These are phyloP conservation scores for Sungouiozyma intestinalis DNA, from an alignment of 805 yeast genomes.

Conservation along the genomic window DNA sequence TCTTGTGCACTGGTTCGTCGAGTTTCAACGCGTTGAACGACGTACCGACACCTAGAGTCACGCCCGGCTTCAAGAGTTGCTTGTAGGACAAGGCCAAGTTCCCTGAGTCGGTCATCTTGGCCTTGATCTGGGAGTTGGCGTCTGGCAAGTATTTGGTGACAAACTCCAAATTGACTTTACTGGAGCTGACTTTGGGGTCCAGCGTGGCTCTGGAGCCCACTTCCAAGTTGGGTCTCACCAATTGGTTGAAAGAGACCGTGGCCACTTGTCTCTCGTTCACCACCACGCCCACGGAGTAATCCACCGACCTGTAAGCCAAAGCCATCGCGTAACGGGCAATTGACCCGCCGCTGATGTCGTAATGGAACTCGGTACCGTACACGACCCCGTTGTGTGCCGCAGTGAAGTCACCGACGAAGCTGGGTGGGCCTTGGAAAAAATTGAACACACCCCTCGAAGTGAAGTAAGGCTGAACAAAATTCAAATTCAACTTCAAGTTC, in stretches of 20 bases:
- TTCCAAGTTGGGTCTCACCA: slow-evolving; percentile 80
- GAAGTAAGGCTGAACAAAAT: slow-evolving; percentile 85
- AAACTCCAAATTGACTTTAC: slow-evolving; percentile 81
- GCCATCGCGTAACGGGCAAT: slow-evolving; percentile 90
- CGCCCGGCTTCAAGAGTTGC: slow-evolving; percentile 93
- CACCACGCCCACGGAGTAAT: slow-evolving; percentile 63
- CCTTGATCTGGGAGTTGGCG: slow-evolving; percentile 80
- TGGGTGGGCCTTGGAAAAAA: slow-evolving; percentile 69
- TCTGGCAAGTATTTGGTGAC: slow-evolving; percentile 90
- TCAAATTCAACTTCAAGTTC: slow-evolving; percentile 58
- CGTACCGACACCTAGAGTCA: slow-evolving; percentile 93
- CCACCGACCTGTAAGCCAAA: slow-evolving; percentile 81
- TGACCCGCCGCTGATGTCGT: slow-evolving; percentile 87
- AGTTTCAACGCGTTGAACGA: slow-evolving; percentile 92
- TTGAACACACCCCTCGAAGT: slow-evolving; percentile 93
- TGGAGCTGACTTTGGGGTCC: slow-evolving; percentile 61
- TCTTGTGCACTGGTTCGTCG: slow-evolving; percentile 94
- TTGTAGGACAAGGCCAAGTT: slow-evolving; percentile 86
- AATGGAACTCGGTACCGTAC: slow-evolving; percentile 93
- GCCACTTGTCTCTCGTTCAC: slow-evolving; percentile 77
- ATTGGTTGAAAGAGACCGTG: slow-evolving; percentile 95
- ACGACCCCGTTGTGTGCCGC: slow-evolving; percentile 93
- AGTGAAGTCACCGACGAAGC: slow-evolving; percentile 88
- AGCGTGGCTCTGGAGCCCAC: slow-evolving; percentile 96
- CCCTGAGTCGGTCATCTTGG: slow-evolving; percentile 93